Base-by-base conservation (phyloP, 2,329 filamentous ascomycete species). In the Fusarium sp. region DNA sequence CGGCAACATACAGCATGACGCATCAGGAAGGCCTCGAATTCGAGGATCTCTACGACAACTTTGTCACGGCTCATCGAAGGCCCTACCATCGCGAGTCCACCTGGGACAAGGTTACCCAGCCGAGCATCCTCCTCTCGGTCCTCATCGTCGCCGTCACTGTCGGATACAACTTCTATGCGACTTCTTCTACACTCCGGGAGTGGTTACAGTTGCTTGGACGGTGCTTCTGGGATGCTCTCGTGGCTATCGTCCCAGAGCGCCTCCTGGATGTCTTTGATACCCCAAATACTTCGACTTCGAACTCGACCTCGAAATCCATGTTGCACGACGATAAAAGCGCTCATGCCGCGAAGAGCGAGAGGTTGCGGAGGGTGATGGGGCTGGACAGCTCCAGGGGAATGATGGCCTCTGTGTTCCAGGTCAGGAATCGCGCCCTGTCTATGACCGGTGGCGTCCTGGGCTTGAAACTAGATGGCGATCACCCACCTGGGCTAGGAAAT, bases 401-500 rank as follows among this genome's bases (percentile, higher is more conserved):
- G 72, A 86, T 92, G 78, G 86, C 85, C 57, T 88, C 87, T 8
- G 89, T 91, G 16, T 88, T 91, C 43, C 86, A 89, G 76, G 90
- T 87, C 5, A 87, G 91, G 37, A 88, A 88, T 65, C 88, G 88
- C 65, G 87, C 88, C 22, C 81, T 91, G 43, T 88, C 86, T 14
- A 80, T 92, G 56, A 89, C 88, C 1, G 86, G 83, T 45, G 84
- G 79, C 64, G 80, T 84, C 39, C 77, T 85, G 63, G 80, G 82
- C 29, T 72, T 84, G 27, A 87, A 85, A 73, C 75, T 77, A 27
- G 82, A 81, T 27, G 78, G 83, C 27, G 84, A 87, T 52, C 82
- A 83, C 35, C 93, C 87, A 59, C 88, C 86, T 2, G 97, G 97
- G 0, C 85, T 98, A 63, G 95, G 94, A 11, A 99, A 99, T 81